These are phyloP conservation scores for Sugiyamaella sp. DNA, from an alignment of 1,139 yeast species.

Conservation along the genomic window DNA sequence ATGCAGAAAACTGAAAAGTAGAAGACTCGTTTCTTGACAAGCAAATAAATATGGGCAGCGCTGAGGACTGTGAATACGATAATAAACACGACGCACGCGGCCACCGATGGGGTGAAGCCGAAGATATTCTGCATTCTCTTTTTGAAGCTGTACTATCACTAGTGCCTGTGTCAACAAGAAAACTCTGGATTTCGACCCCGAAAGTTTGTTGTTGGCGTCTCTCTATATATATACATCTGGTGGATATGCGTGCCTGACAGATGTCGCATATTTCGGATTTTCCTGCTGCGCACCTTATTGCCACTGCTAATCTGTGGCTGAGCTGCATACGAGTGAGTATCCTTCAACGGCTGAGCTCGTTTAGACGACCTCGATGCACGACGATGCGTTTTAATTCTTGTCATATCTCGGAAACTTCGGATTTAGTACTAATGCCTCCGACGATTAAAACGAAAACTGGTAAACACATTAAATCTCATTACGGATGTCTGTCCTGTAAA, in stretches of 20 bases:
- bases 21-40: constrained; percentile 24
- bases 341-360: constrained; percentile 1
- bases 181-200: not conserved
- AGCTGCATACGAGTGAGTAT: not conserved
- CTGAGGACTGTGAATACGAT: constrained; percentile 27
- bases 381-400: not conserved
- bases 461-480: constrained; percentile 24
- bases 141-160: too few relatives aligned
- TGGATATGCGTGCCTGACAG: not conserved
- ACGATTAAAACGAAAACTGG: not conserved
- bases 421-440: constrained; percentile 5
- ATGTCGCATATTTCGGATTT: constrained; percentile 9
- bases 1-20: constrained; percentile 31
- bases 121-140: constrained; percentile 1
- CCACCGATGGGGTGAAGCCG: constrained; percentile 27
- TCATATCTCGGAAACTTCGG: constrained; percentile 14
- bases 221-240: not conserved
- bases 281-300: not conserved
- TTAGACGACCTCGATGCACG: not conserved
- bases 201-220: not conserved
- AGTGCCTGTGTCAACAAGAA: too few relatives aligned
- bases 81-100: constrained; percentile 28
- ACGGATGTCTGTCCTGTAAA: constrained; percentile 26
- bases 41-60: constrained; percentile 24
- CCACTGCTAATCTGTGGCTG: not conserved